Base-by-base conservation (phyloP, 2,329 filamentous ascomycete genomes). In the Curvularia eragrostidis region DNA sequence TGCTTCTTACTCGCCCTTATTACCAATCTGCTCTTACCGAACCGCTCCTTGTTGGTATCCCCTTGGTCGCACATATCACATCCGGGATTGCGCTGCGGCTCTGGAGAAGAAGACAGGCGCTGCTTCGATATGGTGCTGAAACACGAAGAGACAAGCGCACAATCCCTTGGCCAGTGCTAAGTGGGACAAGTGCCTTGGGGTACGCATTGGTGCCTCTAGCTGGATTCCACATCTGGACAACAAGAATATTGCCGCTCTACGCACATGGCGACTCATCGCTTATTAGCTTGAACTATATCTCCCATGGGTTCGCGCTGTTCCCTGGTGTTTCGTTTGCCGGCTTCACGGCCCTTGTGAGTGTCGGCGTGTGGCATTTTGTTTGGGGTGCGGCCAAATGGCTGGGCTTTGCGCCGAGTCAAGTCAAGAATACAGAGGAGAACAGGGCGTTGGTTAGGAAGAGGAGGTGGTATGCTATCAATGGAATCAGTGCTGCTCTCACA, bases 381-480 rank as follows among this genome's bases (percentile, higher is more conserved):
- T 96, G 92, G 86, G 93, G 93, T 2, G 86, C 87, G 78, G 91
- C 91, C n/a, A 89, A 87, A 75, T 97, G 91, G 90, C 79, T 93
- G 58, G 87, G 87, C 0, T 80, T 85, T 46, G 82, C 87, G 49
- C 88, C 89, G 19, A 81, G 82, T 1, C 62, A 84, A 76, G 68
- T 86, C 75, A 79, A 80, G 67, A 73, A 77, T 68, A 73, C 81
- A 72, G 80, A 79, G 73, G 77, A 67, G 73, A 77, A 79, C 68
- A 82, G 82, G 34, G 80, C 83, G 48, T 75, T 83, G 61, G 79
- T 81, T 57, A 83, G 85, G 72, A 87, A 88, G 72, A 83, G 87
- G 70, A 85, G 85, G 67, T 90, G 90, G 87, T 87, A 91, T 79
- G 76, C 81, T 1, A 82, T 97, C 54, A 92, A 96, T 71, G 88